Evolutionary conservation across 73 alveolate species (phyloP).

Genomic region (Diophrys appendiculata): DNA sequence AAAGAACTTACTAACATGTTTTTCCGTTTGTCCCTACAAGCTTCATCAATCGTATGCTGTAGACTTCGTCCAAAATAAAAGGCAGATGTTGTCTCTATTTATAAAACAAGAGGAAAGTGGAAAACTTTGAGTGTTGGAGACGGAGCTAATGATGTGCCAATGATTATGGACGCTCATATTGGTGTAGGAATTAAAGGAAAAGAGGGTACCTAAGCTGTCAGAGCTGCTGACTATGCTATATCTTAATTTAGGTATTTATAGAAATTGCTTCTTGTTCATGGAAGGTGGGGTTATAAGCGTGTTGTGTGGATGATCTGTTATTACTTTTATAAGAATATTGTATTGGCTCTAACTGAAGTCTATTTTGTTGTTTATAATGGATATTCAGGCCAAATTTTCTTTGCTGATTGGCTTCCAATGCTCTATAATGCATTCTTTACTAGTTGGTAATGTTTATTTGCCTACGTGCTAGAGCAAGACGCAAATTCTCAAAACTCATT

Average conservation of each 20-base stretch:
- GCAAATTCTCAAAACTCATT: slow-evolving; percentile 68
- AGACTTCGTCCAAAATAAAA: slow-evolving; percentile 87
- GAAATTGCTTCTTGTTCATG: slow-evolving; percentile 90
- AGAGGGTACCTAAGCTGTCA: slow-evolving; percentile 98
- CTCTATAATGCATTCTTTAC: slow-evolving; percentile 95
- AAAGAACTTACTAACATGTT: slow-evolving; percentile 13
- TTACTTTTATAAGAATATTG: slow-evolving; percentile 94
- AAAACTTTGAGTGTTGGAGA: slow-evolving; percentile 76
- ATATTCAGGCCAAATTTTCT: slow-evolving; percentile 91
- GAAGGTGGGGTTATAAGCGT: slow-evolving; percentile 93
- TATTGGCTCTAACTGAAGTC: slow-evolving; percentile 88
- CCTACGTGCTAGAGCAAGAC: slow-evolving; percentile 81
- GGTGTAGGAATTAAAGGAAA: slow-evolving; percentile 97
- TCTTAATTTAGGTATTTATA: slow-evolving; percentile 87
- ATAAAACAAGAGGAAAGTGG: slow-evolving; percentile 83
- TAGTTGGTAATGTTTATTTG: slow-evolving; percentile 87
- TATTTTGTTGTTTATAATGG: slow-evolving; percentile 89
- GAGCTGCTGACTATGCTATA: slow-evolving; percentile 91
- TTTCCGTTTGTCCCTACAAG: slow-evolving; percentile 15
- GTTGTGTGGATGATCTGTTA: slow-evolving; percentile 92
- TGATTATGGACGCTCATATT: slow-evolving; percentile 82
- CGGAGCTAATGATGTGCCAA: slow-evolving; percentile 77
- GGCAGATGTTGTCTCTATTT: slow-evolving; percentile 89
- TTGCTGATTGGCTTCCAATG: slow-evolving; percentile 94
- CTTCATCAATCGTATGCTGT: slow-evolving; percentile 83